Conservation (phyloP, 768 basidiomycete species). For the Boletellus ananiceps region DNA sequence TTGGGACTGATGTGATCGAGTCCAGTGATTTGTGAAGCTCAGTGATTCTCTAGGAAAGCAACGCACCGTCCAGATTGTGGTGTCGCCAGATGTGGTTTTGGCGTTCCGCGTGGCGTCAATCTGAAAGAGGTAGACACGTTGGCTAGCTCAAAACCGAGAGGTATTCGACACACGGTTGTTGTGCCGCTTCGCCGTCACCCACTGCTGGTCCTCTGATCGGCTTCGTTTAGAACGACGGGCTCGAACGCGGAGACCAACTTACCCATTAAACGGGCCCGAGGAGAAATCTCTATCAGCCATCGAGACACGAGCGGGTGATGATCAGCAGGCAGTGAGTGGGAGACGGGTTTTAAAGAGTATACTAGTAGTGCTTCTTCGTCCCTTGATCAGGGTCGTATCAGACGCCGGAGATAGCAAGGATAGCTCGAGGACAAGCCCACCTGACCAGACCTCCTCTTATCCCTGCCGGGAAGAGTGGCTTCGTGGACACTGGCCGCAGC, state of each 20-base stretch:
- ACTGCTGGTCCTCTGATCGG: background rate
- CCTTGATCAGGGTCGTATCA: conserved; percentile 8
- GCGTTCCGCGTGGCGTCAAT: conserved; percentile 7
- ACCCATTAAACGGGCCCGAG: background rate
- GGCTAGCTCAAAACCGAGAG: background rate
- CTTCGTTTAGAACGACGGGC: background rate
- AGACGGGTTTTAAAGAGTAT: conserved; percentile 11
- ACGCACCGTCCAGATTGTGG: background rate
- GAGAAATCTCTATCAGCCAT: conserved; percentile 2
- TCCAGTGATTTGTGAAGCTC: background rate
- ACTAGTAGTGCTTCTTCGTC: too few relatives aligned
- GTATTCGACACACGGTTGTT: background rate
- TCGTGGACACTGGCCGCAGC: too few relatives aligned
- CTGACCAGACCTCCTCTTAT: too few relatives aligned
- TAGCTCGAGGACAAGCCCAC: too few relatives aligned
- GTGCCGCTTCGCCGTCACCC: background rate
- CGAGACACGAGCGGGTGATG: background rate
- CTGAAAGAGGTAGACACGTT: background rate
- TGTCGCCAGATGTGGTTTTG: accelerated
- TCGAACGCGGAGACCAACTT: background rate
- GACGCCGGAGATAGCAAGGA: conserved; percentile 17
- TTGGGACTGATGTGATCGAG: background rate
- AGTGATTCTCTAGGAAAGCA: background rate
- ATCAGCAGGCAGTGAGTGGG: background rate
- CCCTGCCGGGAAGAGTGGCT: too few relatives aligned